Percentiles rank a stretch among this genome's conserved stretches.
Conservation (phyloP, 805 yeast species). For the Ogataea corticis region DNA sequence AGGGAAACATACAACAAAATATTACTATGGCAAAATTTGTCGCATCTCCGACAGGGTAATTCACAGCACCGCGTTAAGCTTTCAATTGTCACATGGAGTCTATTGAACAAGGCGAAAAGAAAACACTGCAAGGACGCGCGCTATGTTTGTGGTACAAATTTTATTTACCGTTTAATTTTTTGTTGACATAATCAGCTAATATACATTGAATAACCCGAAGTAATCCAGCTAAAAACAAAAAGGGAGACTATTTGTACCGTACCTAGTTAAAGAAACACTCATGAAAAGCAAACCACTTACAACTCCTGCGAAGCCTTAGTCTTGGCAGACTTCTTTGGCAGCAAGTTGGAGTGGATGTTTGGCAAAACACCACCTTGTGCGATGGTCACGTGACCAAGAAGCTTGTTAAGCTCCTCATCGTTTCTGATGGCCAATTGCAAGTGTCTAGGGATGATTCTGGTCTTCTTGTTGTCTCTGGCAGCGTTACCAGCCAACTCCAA, state of each 20-base stretch:
- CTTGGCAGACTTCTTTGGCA: slow-evolving; percentile 60
- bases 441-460: slow-evolving; percentile 98
- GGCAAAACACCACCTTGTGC: slow-evolving; percentile 99
- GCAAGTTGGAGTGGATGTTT: slow-evolving; percentile 90
- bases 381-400: slow-evolving; percentile 88
- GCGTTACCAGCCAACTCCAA: slow-evolving; percentile 98
- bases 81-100: not conserved
- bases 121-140: too few relatives aligned
- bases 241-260: slow-evolving; percentile 13
- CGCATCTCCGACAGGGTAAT: slow-evolving; percentile 7
- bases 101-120: too few relatives aligned
- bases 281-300: slow-evolving; percentile 31
- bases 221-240: slow-evolving; percentile 16
- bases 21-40: slow-evolving; percentile 14
- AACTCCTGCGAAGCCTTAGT: slow-evolving; percentile 59
- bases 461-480: slow-evolving; percentile 97
- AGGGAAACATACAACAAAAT: slow-evolving; percentile 20
- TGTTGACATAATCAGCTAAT: slow-evolving; percentile 20
- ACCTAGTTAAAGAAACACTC: slow-evolving; percentile 11
- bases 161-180: not conserved
- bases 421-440: slow-evolving; percentile 98
- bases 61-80: too few relatives aligned
- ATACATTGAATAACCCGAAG: slow-evolving; percentile 24
- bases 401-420: slow-evolving; percentile 96
- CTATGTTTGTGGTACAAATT: too few relatives aligned